A percentile compares a stretch with the other conserved stretches of the same genome.
Evolutionary conservation across 2,329 filamentous ascomycete species (phyloP).

Genomic region (Botrytis galanthina): DNA sequence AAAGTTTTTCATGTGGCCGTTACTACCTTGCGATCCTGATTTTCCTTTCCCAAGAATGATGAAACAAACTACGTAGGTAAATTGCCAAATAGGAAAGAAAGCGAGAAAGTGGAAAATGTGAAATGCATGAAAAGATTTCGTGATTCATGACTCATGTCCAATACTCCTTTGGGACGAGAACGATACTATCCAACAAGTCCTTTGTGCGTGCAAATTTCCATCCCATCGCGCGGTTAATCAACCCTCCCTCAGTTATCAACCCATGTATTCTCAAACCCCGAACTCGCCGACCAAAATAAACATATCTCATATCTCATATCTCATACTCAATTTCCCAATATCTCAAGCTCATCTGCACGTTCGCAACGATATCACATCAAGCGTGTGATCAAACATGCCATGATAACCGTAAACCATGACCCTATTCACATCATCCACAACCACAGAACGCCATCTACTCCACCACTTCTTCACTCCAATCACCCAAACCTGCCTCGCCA

Average conservation of each 20-base stretch:
- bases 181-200: conserved; percentile 1
- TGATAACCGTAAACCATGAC: background rate
- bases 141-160: background rate
- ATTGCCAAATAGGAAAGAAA: background rate
- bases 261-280: background rate
- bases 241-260: background rate
- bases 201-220: background rate
- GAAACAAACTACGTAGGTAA: background rate
- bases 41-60: background rate
- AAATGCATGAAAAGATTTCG: background rate
- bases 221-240: background rate
- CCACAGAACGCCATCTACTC: background rate
- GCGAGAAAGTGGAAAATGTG: background rate
- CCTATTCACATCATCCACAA: background rate
- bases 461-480: conserved; percentile 34
- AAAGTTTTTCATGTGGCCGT: background rate
- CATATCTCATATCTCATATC: conserved; percentile 1
- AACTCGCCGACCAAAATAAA: background rate
- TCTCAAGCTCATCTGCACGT: background rate
- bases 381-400: background rate
- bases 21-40: conserved; percentile 7
- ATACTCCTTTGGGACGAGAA: conserved; percentile 1
- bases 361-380: background rate
- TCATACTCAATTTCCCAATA: background rate
- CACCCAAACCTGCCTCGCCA: conserved; percentile 29